Base-by-base conservation (phyloP, 495 filamentous ascomycete species). In the Mytilinidion resinicola region DNA sequence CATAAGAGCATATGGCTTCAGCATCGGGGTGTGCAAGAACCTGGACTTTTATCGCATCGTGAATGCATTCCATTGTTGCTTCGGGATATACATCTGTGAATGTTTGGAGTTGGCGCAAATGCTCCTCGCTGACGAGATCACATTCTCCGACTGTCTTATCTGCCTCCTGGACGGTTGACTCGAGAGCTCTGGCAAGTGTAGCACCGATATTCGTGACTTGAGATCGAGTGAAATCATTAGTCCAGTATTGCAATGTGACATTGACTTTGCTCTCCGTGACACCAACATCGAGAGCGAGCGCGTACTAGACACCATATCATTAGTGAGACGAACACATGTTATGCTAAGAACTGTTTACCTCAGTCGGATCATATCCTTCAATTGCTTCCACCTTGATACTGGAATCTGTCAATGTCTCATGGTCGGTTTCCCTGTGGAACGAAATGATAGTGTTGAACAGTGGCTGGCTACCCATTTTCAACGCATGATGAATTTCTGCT, bases 231-330 rank as follows among this genome's bases (percentile, higher is more conserved):
- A 77, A 71, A 20, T 77, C 72, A 1, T 71, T 66, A 46, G 75
- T 73, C 59, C 73, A 76, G 68, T 68, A 78, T 57, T 78, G 75
- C 9, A 80, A 56, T 53, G 72, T 74, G 39, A 78, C 70, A 58
- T 70, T 69, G 55, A 78, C 65, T 52, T 74, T 70, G 51, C 67
- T 68, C 38, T 69, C 65, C 56, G 48, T 59, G 8, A 75, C 63
- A 55, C 76, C 77, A 11, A 76, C 75, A 59, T 77, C 69, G 15
- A 80, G 67, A 49, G 60, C 52, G 14, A 62, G 30, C 1, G 53
- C 55, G 21, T 57, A 62, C 30, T 30, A 30, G 25, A 30, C 2
- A 30, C 25, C 25, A 30, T 3, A 30, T 30, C 25, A 30, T 2
- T 30, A 6, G 25, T 2, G 25, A 30, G 6, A 30, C 25, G 2